phyloP scores from a whole-genome alignment of 2,329 filamentous ascomycete genomes.

The Beauveria sp. region DNA sequence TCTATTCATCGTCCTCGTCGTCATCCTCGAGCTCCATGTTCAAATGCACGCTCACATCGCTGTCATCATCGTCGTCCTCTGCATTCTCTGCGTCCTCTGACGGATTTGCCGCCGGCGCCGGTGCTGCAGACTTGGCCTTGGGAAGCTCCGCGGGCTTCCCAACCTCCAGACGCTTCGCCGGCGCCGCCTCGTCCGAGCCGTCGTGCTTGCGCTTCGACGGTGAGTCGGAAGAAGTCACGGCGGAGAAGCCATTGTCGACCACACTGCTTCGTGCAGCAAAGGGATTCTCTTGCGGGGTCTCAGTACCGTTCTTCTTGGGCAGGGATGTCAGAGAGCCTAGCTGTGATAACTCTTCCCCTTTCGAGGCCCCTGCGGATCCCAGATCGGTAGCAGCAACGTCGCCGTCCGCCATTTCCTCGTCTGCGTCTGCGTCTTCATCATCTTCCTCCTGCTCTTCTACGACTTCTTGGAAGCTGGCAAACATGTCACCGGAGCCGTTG shows the following conservation, averaged over 20 bases:
- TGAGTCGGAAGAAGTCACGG: conserved; percentile 14
- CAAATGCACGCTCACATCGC: conserved; percentile 49
- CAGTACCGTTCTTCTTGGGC: neutral
- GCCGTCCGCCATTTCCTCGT: conserved; percentile 17
- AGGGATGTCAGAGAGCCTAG: conserved; percentile 1
- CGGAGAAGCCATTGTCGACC: conserved; percentile 14
- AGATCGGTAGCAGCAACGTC: neutral
- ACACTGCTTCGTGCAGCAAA: conserved; percentile 22
- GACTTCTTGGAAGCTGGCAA: conserved; percentile 28
- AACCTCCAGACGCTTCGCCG: conserved; percentile 34
- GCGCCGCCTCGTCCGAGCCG: conserved; percentile 22
- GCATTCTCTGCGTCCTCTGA: conserved; percentile 13
- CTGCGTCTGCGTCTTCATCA: conserved; percentile 27
- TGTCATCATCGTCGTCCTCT: conserved; percentile 35
- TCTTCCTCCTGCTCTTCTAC: conserved; percentile 28
- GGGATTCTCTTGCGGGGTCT: conserved; percentile 23
- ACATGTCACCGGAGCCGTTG: conserved; percentile 20
- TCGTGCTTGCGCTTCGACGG: conserved; percentile 35
- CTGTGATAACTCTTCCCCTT: neutral
- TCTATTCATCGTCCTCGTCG: conserved; percentile 25
- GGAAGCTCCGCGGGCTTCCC: conserved; percentile 23
- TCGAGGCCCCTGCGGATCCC: neutral
- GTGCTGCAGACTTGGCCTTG: conserved; percentile 12
- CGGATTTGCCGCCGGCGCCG: conserved; percentile 13
- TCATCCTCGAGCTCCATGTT: conserved; percentile 53